Evolutionary conservation across 2,329 filamentous ascomycete species (phyloP), one percentile per base, ranked within the genome.

Genomic region (Myriosclerotinia duriaeana): DNA sequence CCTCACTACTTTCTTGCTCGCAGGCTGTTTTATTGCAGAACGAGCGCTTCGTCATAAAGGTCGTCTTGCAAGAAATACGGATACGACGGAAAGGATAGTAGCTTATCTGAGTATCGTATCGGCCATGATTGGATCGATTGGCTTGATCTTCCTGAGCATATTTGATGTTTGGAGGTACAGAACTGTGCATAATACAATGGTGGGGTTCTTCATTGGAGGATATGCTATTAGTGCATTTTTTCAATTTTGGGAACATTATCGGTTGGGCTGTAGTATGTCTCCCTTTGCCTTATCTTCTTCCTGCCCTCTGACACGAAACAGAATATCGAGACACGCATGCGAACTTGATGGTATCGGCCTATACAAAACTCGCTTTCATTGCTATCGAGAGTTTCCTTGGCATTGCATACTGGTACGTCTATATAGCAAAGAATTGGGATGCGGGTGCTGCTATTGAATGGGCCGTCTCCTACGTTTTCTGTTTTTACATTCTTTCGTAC

Each of bases 241-340:
- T 78, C 89, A 93, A 71, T 97, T 93, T 80, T 87, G 86, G 80
- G 92, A 97, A 77, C 97, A 96, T 78, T 89, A 94, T 74, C 88
- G 90, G 2, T 84, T 97, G 2, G 92, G 92, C n/a, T 87, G 89
- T 65, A 89, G 84, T 85, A 76, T 66, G 82, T 79, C 26, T 50
- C 30, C 34, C 58, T 55, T 44, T 62, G 42, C 53, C 44, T 6
- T 26, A 15, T 22, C 15, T 26, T 12, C 8, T 50, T 38, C n/a
- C 6, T 20, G 22, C 53, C 20, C 20, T 46, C 46, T 65, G 12
- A 65, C 48, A 22, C n/a, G 7, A 11, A 9, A n/a, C 11, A 65
- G 54, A 64, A 40, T 66, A 66, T 42, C 58, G 34, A 34, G 36
- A 48, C 36, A 66, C 42, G 2, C 53, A 64, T 50, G 50, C 54